Conservation (phyloP, 2,329 filamentous ascomycete genomes). For the Colletotrichum sojae region DNA sequence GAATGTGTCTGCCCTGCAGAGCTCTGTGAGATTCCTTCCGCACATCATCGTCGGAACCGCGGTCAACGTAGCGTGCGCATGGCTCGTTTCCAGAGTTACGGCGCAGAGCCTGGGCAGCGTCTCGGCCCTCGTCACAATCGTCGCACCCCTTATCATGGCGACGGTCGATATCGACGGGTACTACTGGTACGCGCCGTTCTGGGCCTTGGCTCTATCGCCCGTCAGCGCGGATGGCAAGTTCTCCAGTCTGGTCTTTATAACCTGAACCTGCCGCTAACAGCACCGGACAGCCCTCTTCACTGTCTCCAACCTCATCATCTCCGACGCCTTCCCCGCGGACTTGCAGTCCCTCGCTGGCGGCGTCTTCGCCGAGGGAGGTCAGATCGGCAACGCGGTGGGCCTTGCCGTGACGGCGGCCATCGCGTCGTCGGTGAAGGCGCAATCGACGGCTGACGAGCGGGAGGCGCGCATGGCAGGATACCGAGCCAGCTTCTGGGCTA, state of each 20-base stretch:
- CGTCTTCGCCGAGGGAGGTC: constrained; percentile 71
- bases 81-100: constrained; percentile 55
- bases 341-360: constrained; percentile 72
- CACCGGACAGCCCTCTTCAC: constrained; percentile 64
- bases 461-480: constrained; percentile 65
- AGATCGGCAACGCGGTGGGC: constrained; percentile 69
- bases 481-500: constrained; percentile 66
- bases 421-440: constrained; percentile 59
- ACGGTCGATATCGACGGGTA: constrained; percentile 60
- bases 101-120: constrained; percentile 56
- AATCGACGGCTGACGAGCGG: constrained; percentile 46
- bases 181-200: constrained; percentile 65
- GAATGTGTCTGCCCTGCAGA: constrained; percentile 58
- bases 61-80: constrained; percentile 59
- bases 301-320: constrained; percentile 67
- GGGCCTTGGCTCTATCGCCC: constrained; percentile 60
- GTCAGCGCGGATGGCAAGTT: constrained; percentile 57
- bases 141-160: constrained; percentile 69
- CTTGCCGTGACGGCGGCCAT: constrained; percentile 66
- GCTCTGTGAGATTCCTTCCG: constrained; percentile 64
- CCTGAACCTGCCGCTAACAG: not conserved
- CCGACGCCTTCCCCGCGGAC: constrained; percentile 66
- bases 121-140: constrained; percentile 59
- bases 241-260: too few relatives aligned
- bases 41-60: constrained; percentile 59